These are phyloP conservation scores for Citrus sinensis DNA, from an alignment of 345 rosid species.

Conservation along the genomic window DNA sequence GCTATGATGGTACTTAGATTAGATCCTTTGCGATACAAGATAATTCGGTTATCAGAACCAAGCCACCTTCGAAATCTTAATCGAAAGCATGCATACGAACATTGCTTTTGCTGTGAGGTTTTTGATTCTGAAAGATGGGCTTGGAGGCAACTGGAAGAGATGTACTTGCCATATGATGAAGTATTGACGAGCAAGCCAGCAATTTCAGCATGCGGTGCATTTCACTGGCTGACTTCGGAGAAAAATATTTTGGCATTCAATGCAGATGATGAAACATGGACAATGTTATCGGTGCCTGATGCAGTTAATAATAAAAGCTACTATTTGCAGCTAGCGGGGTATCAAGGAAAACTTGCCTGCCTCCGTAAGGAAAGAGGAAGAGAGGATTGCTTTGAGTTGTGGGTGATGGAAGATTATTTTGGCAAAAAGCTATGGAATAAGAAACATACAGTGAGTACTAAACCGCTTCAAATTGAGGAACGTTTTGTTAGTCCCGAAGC, in stretches of 20 bases:
- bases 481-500: neutral
- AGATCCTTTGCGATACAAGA: slow-evolving; percentile 20
- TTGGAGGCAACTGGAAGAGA: slow-evolving; percentile 12
- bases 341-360: neutral
- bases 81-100: neutral
- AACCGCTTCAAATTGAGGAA: neutral
- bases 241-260: neutral
- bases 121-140: slow-evolving; percentile 12
- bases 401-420: neutral
- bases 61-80: neutral
- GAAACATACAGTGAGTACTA: neutral
- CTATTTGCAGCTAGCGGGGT: neutral
- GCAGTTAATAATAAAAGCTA: neutral
- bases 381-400: neutral
- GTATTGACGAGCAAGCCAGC: neutral
- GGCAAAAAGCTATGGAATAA: neutral
- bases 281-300: neutral
- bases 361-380: neutral
- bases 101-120: neutral
- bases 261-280: neutral
- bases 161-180: neutral
- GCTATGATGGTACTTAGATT: slow-evolving; percentile 17
- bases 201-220: neutral
- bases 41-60: neutral
- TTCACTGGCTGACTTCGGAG: slow-evolving; percentile 10